Evolutionary conservation across 306 rosid genomes (phyloP).

Genomic region (Trifolium repens): DNA sequence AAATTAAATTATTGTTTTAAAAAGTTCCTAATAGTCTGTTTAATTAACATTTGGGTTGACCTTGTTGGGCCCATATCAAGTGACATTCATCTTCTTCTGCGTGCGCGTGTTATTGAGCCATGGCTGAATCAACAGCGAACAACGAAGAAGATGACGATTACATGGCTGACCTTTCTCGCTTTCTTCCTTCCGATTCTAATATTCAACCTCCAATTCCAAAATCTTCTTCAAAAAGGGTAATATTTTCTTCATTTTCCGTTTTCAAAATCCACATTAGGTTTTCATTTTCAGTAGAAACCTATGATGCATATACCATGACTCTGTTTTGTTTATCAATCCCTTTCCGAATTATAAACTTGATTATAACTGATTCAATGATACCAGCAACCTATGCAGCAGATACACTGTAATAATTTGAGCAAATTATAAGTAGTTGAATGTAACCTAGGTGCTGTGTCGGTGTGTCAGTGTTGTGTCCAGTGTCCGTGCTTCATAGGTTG

Average conservation of each 20-base stretch:
- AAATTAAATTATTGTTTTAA: no score
- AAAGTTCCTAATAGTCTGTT: no score
- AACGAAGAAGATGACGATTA: constrained; percentile 67
- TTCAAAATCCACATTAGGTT: constrained; percentile 1
- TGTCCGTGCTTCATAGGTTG: no score
- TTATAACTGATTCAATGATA: no score
- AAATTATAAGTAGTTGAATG: background rate
- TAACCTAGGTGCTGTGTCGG: background rate
- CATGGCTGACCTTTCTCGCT: constrained; percentile 81
- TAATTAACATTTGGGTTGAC: no score
- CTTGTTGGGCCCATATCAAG: background rate
- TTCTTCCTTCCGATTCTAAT: constrained; percentile 57
- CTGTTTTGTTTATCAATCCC: no score
- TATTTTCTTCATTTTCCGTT: background rate
- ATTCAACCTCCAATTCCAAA: constrained; percentile 52
- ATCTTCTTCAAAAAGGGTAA: constrained; percentile 53
- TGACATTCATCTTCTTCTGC: background rate
- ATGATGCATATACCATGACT: no score
- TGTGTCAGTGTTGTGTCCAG: no score
- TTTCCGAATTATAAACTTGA: no score
- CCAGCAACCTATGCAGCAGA: no score
- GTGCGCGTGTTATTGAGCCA: constrained; percentile 9
- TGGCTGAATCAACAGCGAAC: constrained; percentile 59
- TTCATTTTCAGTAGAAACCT: background rate
- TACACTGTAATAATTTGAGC: background rate